Evolutionary conservation across 208 protist species (phyloP), one percentile per base, ranked within the genome.

Genomic region (Leishmania amazonensis): DNA sequence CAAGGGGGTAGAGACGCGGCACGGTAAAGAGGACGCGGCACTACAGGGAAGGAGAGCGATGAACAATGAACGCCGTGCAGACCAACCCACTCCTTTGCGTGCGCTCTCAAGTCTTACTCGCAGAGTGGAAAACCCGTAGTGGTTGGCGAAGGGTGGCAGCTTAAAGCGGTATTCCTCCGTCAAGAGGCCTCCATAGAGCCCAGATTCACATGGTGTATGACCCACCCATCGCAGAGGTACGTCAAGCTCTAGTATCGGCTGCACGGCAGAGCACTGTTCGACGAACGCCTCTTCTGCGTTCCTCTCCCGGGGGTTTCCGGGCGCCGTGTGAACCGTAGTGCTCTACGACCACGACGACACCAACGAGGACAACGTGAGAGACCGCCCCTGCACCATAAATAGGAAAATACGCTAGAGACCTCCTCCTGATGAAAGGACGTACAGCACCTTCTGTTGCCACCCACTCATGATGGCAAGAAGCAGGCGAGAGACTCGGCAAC

Each of bases 401-500:
- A 17, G n/a, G 60, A 38, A 9, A 2, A 42, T 19, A 38, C 21
- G 31, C 24, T 0, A 31, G 11, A n/a, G 9, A 38, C n/a, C n/a
- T 6, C n/a, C 7, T 3, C 9, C 60, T 13, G 9, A 35, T 38
- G n/a, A 17, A 60, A 60, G 21, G 15, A 9, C 6, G 21, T n/a
- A 24, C 24, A 3, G n/a, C 60, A 11, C 11, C 60, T 13, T n/a
- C n/a, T 15, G 60, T 9, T n/a, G 8, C 28, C 51, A 15, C 13
- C 54, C 31, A 17, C 57, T 75, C 71, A 83, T 47, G 47, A 19
- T 8, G 87, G 90, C 57, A 94, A 62, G 24, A 96, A 85, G 19
- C 51, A 67, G 49, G 89, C 85, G 42, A 96, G 85, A 2, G 89
- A 94, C 58, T 92, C 83, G n/a, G 88, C 93, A 31, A 94, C 75